A percentile compares a stretch with the other conserved stretches of the same genome.
These are phyloP conservation scores for Coniochaeta prunicola DNA, from an alignment of 2,329 filamentous ascomycete genomes.

Conservation along the genomic window DNA sequence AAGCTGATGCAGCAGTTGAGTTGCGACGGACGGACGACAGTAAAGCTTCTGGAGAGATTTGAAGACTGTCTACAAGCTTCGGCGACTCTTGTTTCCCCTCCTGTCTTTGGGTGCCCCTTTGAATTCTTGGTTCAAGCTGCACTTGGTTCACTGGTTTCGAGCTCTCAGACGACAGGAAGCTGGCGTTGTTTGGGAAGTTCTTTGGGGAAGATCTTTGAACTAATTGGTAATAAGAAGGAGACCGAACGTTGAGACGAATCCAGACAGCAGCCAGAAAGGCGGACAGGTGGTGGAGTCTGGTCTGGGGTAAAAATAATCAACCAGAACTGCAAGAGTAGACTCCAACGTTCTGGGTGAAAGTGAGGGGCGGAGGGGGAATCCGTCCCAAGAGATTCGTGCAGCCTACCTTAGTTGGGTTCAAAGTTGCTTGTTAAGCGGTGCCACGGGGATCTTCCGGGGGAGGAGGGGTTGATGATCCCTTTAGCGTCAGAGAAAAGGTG, in stretches of 20 bases:
- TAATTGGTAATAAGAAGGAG: not conserved
- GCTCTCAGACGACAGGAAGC: not conserved
- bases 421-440: too few relatives aligned
- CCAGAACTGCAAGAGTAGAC: not conserved
- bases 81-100: not conserved
- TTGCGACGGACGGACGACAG: not conserved
- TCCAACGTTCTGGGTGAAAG: not conserved
- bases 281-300: not conserved
- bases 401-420: too few relatives aligned
- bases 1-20: not conserved
- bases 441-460: too few relatives aligned
- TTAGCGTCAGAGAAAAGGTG: not conserved
- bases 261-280: not conserved
- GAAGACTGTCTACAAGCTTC: not conserved
- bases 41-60: not conserved
- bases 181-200: not conserved
- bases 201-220: not conserved
- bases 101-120: not conserved
- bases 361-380: not conserved
- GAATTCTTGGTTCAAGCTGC: not conserved
- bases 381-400: too few relatives aligned
- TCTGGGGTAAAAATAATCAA: constrained; percentile 1
- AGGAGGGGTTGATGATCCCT: not conserved
- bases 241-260: not conserved
- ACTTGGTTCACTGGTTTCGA: not conserved